phyloP scores from a whole-genome alignment of 2,329 filamentous ascomycete genomes.

The Penicillium sp. region DNA sequence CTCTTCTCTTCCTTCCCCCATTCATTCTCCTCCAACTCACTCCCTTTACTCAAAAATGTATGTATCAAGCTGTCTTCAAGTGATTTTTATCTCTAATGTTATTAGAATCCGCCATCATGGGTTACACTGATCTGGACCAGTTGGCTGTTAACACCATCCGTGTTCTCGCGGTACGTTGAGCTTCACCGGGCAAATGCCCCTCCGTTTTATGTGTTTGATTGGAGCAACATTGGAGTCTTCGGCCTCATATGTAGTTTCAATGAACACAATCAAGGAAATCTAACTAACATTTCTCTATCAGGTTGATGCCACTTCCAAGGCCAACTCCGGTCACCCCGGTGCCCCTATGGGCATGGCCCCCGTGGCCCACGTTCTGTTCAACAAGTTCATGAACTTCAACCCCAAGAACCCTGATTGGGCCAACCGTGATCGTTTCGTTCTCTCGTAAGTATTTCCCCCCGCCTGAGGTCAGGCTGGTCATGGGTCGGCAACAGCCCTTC shows the following conservation, averaged over 20 bases:
- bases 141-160: constrained; percentile 98
- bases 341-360: constrained; percentile 98
- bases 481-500: background rate
- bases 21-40: constrained; percentile 18
- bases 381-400: constrained; percentile 99
- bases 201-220: background rate
- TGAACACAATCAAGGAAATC: background rate
- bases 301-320: constrained; percentile 95
- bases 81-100: constrained; percentile 14
- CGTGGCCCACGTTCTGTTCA: constrained; percentile 93
- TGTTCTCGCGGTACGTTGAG: constrained; percentile 77
- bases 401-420: constrained; percentile 97
- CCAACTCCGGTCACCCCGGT: constrained; percentile 98
- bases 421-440: constrained; percentile 97
- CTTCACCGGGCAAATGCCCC: background rate
- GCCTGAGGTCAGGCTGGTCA: background rate
- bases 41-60: constrained; percentile 15
- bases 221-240: background rate
- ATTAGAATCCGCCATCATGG: constrained; percentile 62
- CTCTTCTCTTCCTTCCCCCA: constrained; percentile 19
- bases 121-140: constrained; percentile 81
- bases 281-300: constrained; percentile 41
- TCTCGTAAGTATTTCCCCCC: constrained; percentile 71
- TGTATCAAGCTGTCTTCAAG: background rate
- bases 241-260: background rate